These are phyloP conservation scores for Phialophora chinensis DNA, from an alignment of 2,329 filamentous ascomycete genomes.

Conservation along the genomic window DNA sequence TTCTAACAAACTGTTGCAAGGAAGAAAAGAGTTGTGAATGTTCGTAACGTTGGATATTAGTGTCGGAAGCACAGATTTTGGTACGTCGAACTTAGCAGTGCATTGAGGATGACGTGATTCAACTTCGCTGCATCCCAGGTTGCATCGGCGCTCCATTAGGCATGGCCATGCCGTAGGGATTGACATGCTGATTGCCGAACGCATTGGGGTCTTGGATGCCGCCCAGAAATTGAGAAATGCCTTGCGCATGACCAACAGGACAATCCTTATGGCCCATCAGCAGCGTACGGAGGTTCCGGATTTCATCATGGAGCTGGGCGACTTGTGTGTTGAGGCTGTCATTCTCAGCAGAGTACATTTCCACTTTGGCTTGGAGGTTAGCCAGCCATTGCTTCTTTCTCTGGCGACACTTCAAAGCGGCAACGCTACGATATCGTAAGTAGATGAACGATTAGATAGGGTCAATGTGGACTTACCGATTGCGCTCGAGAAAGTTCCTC, in stretches of 20 bases:
- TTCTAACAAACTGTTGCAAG: conserved; percentile 1
- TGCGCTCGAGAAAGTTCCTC: conserved; percentile 95
- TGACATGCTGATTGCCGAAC: conserved; percentile 45
- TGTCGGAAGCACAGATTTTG: not conserved
- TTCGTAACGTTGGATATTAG: conserved; percentile 27
- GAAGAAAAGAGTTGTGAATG: conserved; percentile 20
- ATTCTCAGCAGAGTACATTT: conserved; percentile 90
- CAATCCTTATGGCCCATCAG: conserved; percentile 96
- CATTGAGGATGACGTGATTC: conserved; percentile 8
- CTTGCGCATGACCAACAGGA: conserved; percentile 86
- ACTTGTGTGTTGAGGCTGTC: conserved; percentile 85
- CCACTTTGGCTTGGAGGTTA: conserved; percentile 92
- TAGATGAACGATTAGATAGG: not conserved
- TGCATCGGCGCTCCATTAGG: conserved; percentile 42
- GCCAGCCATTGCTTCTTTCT: conserved; percentile 99
- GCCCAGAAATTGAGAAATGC: conserved; percentile 54
- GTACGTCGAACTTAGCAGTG: not conserved
- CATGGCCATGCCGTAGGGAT: conserved; percentile 53
- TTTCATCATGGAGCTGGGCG: conserved; percentile 83
- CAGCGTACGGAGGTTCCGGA: conserved; percentile 91
- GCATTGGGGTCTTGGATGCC: conserved; percentile 45
- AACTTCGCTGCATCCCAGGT: conserved; percentile 39
- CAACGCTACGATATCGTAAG: conserved; percentile 68
- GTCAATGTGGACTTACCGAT: conserved; percentile 70
- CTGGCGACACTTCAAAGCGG: conserved; percentile 94